Evolutionary conservation across 2,329 filamentous ascomycete species (phyloP).

Genomic region (Sporothrix phasma): DNA sequence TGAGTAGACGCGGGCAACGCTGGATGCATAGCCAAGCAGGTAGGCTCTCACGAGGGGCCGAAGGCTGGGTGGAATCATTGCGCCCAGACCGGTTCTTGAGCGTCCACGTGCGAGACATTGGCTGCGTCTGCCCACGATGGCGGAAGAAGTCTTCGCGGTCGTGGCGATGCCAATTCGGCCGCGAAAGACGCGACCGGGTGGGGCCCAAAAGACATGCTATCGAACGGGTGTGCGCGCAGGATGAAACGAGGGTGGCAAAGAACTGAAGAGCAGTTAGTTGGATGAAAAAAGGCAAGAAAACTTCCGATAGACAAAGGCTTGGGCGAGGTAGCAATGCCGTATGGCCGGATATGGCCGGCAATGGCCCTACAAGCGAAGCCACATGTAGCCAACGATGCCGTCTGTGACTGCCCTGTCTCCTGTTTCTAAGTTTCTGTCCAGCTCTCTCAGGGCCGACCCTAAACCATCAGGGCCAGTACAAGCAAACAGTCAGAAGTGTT

Average conservation of each 20-base stretch:
- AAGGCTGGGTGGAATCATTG: constrained; percentile 38
- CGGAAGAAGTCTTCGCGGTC: not conserved
- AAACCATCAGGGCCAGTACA: constrained; percentile 1
- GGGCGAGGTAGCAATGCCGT: not conserved
- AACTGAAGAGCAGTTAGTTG: not conserved
- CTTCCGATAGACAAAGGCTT: not conserved
- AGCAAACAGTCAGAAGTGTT: not conserved
- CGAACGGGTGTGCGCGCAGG: not conserved
- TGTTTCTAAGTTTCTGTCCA: not conserved
- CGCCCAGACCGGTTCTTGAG: constrained; percentile 15
- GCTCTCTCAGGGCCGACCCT: constrained; percentile 1
- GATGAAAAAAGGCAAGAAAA: no score
- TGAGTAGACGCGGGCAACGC: constrained; percentile 48
- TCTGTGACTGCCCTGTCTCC: not conserved
- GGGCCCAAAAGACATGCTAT: not conserved
- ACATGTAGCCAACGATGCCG: not conserved
- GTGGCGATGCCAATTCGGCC: not conserved
- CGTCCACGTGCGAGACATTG: not conserved
- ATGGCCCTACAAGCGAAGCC: not conserved
- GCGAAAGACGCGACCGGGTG: not conserved
- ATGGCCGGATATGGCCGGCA: not conserved
- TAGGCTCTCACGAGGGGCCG: constrained; percentile 51
- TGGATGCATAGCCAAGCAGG: constrained; percentile 49
- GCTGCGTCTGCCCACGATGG: not conserved
- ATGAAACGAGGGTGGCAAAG: not conserved